A percentile compares a stretch with the other conserved stretches of the same genome.
Conservation (phyloP, 2,329 filamentous ascomycete species). For the Cercospora sojina region DNA sequence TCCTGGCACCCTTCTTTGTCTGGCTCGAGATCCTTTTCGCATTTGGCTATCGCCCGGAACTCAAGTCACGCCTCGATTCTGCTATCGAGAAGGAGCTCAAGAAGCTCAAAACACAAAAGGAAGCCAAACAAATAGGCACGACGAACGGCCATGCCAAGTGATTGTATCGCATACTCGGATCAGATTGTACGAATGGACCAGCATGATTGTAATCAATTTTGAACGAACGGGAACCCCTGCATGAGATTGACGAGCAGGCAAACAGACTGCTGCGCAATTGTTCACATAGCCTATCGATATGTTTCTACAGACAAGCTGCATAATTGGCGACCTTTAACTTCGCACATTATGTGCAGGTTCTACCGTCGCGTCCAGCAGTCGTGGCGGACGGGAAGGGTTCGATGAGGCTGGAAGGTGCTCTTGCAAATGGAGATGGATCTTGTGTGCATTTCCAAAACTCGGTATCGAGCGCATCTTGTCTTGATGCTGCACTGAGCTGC, state of each 20-base stretch:
- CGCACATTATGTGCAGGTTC: neutral
- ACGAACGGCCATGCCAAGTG: slow-evolving; percentile 32
- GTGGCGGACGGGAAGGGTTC: neutral
- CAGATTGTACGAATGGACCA: neutral
- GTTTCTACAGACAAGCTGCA: neutral
- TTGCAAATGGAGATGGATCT: neutral
- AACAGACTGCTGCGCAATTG: neutral
- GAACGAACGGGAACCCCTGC: neutral
- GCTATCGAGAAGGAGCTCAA: slow-evolving; percentile 72
- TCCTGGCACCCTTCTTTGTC: slow-evolving; percentile 92
- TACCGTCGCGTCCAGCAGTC: neutral
- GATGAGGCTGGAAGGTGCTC: neutral
- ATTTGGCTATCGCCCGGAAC: slow-evolving; percentile 83
- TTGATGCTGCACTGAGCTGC: neutral
- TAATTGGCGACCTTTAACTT: neutral
- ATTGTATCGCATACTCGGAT: slow-evolving; percentile 1
- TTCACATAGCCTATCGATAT: neutral
- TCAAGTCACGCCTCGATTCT: slow-evolving; percentile 77
- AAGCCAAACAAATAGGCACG: slow-evolving; percentile 39
- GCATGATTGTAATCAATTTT: neutral
- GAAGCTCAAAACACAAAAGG: slow-evolving; percentile 66
- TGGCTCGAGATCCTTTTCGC: slow-evolving; percentile 93
- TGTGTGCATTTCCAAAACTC: neutral
- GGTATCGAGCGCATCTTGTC: neutral
- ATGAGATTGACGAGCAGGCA: neutral